These are phyloP conservation scores for Neonectria hederae DNA, from an alignment of 2,329 filamentous ascomycete genomes.

Conservation along the genomic window DNA sequence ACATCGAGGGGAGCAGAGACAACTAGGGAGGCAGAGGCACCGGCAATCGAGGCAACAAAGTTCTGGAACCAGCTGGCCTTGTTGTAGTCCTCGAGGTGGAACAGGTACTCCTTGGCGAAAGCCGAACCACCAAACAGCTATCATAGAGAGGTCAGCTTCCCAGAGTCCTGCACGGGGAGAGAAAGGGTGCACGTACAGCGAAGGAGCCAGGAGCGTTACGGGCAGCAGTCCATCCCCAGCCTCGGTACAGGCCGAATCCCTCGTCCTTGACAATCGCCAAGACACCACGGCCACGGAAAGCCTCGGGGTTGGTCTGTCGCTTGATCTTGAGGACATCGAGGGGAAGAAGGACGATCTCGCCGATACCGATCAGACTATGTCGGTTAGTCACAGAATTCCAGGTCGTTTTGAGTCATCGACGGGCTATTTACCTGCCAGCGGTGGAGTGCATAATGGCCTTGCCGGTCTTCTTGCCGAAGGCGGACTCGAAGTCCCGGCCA, in stretches of 20 bases:
- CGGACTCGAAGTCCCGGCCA: constrained; percentile 82
- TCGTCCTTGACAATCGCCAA: constrained; percentile 92
- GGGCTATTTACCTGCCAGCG: constrained; percentile 76
- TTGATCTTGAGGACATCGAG: constrained; percentile 99
- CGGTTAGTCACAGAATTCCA: constrained; percentile 27
- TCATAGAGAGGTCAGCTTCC: constrained; percentile 31
- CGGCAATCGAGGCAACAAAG: constrained; percentile 94
- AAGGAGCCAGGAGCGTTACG: constrained; percentile 97
- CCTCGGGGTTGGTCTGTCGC: constrained; percentile 98
- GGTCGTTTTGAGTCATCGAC: background rate
- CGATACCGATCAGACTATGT: constrained; percentile 87
- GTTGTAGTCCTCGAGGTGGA: constrained; percentile 93
- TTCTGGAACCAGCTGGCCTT: constrained; percentile 93
- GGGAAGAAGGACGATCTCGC: constrained; percentile 93
- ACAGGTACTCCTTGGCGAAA: constrained; percentile 97
- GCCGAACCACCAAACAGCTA: constrained; percentile 97
- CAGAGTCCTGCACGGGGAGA: background rate
- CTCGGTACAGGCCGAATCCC: constrained; percentile 93
- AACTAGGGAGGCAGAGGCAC: constrained; percentile 92
- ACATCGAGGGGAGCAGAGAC: constrained; percentile 97
- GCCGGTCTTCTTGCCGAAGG: constrained; percentile 96
- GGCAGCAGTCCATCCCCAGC: constrained; percentile 97
- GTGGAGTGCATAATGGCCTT: constrained; percentile 99
- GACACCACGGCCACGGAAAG: constrained; percentile 92
- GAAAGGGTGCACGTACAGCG: constrained; percentile 70